A percentile compares a stretch with the other conserved stretches of the same genome.
phyloP scores from a whole-genome alignment of 805 yeast species.

The Starmerella bombi region DNA sequence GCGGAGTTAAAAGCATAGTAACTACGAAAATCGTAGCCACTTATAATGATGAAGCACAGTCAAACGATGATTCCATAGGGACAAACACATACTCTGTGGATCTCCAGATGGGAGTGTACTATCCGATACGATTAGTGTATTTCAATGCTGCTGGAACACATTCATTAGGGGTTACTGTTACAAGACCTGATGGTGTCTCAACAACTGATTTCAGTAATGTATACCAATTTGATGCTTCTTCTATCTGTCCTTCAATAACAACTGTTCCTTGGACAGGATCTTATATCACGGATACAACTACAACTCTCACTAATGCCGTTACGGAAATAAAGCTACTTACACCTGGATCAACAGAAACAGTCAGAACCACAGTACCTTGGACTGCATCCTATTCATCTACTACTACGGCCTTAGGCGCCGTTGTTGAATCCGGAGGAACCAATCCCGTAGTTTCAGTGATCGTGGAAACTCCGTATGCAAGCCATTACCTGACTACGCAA shows the following conservation, averaged over 20 bases:
- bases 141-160: slow-evolving; percentile 1
- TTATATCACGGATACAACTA: slow-evolving; percentile 3
- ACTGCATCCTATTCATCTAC: background rate
- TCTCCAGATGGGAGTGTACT: slow-evolving; percentile 3
- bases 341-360: background rate
- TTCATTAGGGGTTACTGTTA: background rate
- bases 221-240: slow-evolving; percentile 1
- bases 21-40: background rate
- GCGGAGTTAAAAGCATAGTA: background rate
- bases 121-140: slow-evolving; percentile 6
- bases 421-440: too few relatives aligned
- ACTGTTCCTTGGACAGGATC: slow-evolving; percentile 4
- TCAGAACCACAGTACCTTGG: background rate
- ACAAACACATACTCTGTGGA: background rate
- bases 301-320: background rate
- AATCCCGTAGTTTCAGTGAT: background rate
- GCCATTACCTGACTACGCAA: background rate
- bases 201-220: background rate
- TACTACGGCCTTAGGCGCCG: too few relatives aligned
- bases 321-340: background rate
- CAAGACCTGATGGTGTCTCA: slow-evolving; percentile 3
- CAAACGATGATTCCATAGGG: background rate
- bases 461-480: background rate
- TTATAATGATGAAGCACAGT: background rate
- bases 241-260: slow-evolving; percentile 3